These are phyloP conservation scores for Turritis glabra DNA, from an alignment of 345 rosid genomes.

Conservation along the genomic window DNA sequence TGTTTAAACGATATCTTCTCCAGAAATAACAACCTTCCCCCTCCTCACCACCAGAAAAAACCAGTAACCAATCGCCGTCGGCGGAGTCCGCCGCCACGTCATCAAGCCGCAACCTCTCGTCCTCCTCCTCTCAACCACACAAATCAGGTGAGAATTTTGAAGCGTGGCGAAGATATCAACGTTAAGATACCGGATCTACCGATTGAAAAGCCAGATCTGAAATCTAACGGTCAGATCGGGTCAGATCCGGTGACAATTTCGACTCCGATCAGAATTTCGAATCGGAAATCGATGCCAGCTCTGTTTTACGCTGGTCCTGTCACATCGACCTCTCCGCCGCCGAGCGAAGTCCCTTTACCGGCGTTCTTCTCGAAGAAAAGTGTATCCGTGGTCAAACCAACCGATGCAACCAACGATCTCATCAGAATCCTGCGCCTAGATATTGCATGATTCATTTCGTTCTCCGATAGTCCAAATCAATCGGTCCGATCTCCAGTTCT, in stretches of 20 bases:
- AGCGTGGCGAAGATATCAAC: slow-evolving; percentile 52
- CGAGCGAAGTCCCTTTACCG: slow-evolving; percentile 80
- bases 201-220: slow-evolving; percentile 30
- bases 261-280: slow-evolving; percentile 27
- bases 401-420: slow-evolving; percentile 55
- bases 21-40: slow-evolving; percentile 5
- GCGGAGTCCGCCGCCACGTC: slow-evolving; percentile 42
- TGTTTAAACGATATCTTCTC: slow-evolving; percentile 35
- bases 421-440: slow-evolving; percentile 52
- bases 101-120: slow-evolving; percentile 8
- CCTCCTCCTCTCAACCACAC: background rate
- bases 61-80: slow-evolving; percentile 43
- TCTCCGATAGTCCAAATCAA: background rate
- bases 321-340: slow-evolving; percentile 69
- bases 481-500: no score
- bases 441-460: slow-evolving; percentile 1
- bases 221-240: slow-evolving; percentile 29
- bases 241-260: slow-evolving; percentile 38
- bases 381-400: background rate
- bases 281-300: slow-evolving; percentile 17
- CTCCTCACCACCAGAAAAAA: slow-evolving; percentile 31
- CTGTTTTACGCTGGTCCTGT: slow-evolving; percentile 73
- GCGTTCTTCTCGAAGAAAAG: slow-evolving; percentile 56
- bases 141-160: slow-evolving; percentile 57
- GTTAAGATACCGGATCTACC: background rate